phyloP scores from a whole-genome alignment of 257 asterid genomes.

The Solanum ossicruentum region DNA sequence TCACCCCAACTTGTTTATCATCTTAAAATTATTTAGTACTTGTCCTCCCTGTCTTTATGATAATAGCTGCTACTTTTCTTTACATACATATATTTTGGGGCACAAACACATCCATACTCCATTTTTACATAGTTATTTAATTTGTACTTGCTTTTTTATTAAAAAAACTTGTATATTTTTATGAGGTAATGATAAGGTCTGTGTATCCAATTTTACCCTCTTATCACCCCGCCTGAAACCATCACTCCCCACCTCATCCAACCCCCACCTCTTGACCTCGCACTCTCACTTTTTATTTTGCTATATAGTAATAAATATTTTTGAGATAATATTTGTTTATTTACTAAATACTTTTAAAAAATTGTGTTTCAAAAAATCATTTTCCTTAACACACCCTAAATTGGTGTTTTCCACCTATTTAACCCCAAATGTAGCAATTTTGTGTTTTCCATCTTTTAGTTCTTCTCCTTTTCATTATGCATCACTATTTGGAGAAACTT shows the following conservation, averaged over 20 bases:
- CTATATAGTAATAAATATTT: not conserved
- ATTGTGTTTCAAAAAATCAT: not conserved
- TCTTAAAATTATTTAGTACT: not conserved
- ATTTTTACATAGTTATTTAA: too few species aligned
- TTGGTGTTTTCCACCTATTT: not conserved
- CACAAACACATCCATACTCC: too few species aligned
- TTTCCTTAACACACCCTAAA: not conserved
- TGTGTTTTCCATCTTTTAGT: not conserved
- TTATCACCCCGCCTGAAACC: not conserved
- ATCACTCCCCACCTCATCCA: not conserved
- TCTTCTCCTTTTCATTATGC: not conserved
- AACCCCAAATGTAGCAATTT: not conserved
- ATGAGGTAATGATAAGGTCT: too few species aligned
- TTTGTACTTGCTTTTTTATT: too few species aligned
- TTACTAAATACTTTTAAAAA: fast-evolving
- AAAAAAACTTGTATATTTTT: too few species aligned
- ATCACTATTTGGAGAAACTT: not conserved
- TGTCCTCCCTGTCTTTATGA: not conserved
- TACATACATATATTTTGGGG: too few species aligned
- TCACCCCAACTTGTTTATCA: not conserved
- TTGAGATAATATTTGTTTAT: not conserved
- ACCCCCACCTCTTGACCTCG: not conserved
- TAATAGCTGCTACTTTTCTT: not conserved
- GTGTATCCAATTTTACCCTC: not conserved
- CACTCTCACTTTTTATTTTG: not conserved